These are phyloP conservation scores for Amphibolis antarctica DNA, from an alignment of 106 monocot genomes.

Conservation along the genomic window DNA sequence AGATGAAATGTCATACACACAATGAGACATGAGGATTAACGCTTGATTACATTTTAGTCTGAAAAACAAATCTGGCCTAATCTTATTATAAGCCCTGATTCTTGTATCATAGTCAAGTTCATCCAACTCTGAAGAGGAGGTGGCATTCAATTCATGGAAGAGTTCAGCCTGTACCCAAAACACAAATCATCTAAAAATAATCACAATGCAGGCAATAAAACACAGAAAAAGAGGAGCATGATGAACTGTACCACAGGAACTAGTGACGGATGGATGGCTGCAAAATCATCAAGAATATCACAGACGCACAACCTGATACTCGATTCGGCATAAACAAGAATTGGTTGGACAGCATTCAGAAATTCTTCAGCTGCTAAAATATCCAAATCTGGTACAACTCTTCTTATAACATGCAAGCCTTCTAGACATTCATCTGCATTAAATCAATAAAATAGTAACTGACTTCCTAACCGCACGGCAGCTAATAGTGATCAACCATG, in stretches of 20 bases:
- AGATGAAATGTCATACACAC: slow-evolving; percentile 77
- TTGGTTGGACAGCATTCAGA: slow-evolving; percentile 37
- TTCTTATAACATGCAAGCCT: slow-evolving; percentile 52
- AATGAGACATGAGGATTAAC: slow-evolving; percentile 61
- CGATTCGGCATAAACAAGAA: slow-evolving; percentile 42
- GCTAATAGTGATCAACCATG: neutral
- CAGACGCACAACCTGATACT: slow-evolving; percentile 45
- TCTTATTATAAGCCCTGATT: slow-evolving; percentile 47
- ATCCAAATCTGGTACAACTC: slow-evolving; percentile 37
- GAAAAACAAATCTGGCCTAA: slow-evolving; percentile 35
- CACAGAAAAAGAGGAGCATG: neutral
- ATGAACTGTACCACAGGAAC: slow-evolving; percentile 33
- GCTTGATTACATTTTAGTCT: slow-evolving; percentile 37
- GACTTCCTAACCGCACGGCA: neutral
- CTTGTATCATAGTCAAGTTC: slow-evolving; percentile 90
- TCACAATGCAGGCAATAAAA: neutral
- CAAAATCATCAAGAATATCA: slow-evolving; percentile 51
- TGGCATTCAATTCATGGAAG: slow-evolving; percentile 62
- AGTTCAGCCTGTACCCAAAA: slow-evolving; percentile 38
- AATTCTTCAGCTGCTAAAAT: slow-evolving; percentile 28
- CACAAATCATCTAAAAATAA: neutral
- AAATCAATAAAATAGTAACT: neutral
- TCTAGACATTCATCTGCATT: slow-evolving; percentile 69
- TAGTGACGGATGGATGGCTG: slow-evolving; percentile 43
- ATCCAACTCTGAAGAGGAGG: slow-evolving; percentile 47